These are phyloP conservation scores for Kuraishia hungarica DNA, from an alignment of 805 yeast genomes.

Conservation along the genomic window DNA sequence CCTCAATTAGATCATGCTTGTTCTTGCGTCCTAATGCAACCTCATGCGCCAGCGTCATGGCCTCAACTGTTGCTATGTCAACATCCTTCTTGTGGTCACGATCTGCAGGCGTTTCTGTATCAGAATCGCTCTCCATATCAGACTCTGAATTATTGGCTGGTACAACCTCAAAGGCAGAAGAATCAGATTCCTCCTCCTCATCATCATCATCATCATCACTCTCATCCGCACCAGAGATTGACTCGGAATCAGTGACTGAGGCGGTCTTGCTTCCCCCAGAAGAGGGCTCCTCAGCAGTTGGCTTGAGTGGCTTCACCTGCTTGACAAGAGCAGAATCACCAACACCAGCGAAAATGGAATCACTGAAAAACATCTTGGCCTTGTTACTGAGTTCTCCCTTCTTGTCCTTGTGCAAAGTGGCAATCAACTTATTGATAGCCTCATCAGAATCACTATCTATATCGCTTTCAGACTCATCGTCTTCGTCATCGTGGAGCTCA, in stretches of 20 bases:
- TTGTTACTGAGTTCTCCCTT: constrained; percentile 37
- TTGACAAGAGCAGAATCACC: constrained; percentile 6
- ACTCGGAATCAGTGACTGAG: neutral
- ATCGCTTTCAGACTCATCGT: constrained; percentile 11
- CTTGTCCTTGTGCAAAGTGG: constrained; percentile 36
- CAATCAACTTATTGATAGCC: constrained; percentile 50
- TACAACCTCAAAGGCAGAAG: constrained; percentile 10
- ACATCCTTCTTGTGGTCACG: constrained; percentile 52
- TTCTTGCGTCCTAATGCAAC: constrained; percentile 83
- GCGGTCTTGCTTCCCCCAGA: neutral
- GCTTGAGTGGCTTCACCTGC: constrained; percentile 2
- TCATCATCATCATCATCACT: constrained; percentile 8
- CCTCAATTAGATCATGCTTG: constrained; percentile 81
- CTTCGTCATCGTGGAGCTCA: constrained; percentile 4
- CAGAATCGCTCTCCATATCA: constrained; percentile 36
- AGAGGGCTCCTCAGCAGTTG: neutral
- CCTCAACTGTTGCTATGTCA: constrained; percentile 87
- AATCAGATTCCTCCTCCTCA: constrained; percentile 7
- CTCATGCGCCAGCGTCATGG: constrained; percentile 97
- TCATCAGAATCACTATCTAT: constrained; percentile 63
- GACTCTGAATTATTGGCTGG: constrained; percentile 12
- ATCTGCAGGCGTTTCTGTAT: constrained; percentile 30
- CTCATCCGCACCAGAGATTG: neutral
- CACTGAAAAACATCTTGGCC: constrained; percentile 35
- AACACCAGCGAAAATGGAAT: constrained; percentile 40